Conservation (phyloP, 257 asterid species). For the Ilex aquifolium region DNA sequence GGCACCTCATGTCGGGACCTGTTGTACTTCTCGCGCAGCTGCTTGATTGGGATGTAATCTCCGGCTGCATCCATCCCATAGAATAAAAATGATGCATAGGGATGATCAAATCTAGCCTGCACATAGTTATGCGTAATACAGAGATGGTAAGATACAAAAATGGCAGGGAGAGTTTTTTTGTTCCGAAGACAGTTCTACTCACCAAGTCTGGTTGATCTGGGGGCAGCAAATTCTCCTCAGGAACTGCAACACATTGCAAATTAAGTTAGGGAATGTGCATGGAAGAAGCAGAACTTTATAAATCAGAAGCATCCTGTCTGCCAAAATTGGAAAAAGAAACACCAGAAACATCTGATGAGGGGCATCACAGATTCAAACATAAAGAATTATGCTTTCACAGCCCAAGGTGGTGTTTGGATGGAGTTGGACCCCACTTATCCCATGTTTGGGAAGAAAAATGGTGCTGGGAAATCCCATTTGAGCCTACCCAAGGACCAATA, state of each 20-base stretch:
- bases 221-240: conserved; percentile 72
- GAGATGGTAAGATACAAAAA: conserved; percentile 11
- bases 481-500: too few relatives aligned
- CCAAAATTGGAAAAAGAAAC: too few relatives aligned
- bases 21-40: conserved; percentile 82
- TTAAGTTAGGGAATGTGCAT: background rate
- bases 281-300: too few relatives aligned
- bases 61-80: conserved; percentile 87
- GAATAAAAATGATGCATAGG: conserved; percentile 77
- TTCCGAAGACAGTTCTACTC: conserved; percentile 15
- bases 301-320: too few relatives aligned
- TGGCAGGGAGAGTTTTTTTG: background rate
- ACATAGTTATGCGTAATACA: conserved; percentile 6
- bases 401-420: too few relatives aligned
- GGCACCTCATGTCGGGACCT: conserved; percentile 89
- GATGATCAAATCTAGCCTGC: conserved; percentile 85
- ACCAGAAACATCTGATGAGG: too few relatives aligned
- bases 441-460: too few relatives aligned
- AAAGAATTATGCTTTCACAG: too few relatives aligned
- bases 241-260: conserved; percentile 45
- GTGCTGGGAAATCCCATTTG: too few relatives aligned
- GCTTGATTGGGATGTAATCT: conserved; percentile 87
- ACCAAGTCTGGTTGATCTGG: conserved; percentile 60
- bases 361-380: too few relatives aligned
- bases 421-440: too few relatives aligned